Evolutionary conservation across 352 stramenopile species (phyloP).

Genomic region (Thraustochytrium sp.): DNA sequence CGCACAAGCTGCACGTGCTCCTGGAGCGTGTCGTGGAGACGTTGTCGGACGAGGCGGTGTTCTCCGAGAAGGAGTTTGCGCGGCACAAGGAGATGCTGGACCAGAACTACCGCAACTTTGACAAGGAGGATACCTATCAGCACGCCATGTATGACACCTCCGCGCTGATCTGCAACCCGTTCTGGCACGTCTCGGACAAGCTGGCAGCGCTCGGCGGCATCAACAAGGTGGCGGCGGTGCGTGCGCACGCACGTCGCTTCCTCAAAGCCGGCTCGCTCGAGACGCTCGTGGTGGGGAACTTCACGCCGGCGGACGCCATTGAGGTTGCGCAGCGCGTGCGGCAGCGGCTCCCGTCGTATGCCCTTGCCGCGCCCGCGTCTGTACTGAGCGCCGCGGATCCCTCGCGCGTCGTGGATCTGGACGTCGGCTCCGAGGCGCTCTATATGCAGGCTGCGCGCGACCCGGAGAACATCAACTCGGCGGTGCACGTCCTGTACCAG

Average conservation of each 20-base stretch:
- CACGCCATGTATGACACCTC: conserved; percentile 71
- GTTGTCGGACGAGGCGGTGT: neutral
- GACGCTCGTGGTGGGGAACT: conserved; percentile 66
- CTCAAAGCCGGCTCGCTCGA: conserved; percentile 69
- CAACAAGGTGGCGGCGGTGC: conserved; percentile 56
- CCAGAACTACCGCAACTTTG: conserved; percentile 15
- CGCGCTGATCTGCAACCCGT: conserved; percentile 64
- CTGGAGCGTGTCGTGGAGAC: conserved; percentile 21
- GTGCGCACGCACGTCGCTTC: conserved; percentile 56
- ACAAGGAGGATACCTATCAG: conserved; percentile 73
- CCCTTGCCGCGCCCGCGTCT: neutral
- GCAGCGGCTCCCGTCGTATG: neutral
- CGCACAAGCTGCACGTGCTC: conserved; percentile 16
- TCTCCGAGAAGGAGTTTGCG: conserved; percentile 9
- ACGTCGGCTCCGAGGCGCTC: conserved; percentile 56
- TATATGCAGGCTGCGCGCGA: conserved; percentile 63
- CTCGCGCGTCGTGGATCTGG: conserved; percentile 60
- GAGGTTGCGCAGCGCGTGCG: conserved; percentile 49
- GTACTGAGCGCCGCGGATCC: neutral
- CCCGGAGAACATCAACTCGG: conserved; percentile 66
- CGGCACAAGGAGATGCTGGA: conserved; percentile 9
- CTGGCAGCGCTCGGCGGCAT: conserved; percentile 63
- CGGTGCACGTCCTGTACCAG: conserved; percentile 66
- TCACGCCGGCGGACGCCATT: conserved; percentile 48
- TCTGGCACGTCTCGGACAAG: conserved; percentile 76